A percentile compares a stretch with the other conserved stretches of the same genome.
These are phyloP conservation scores for Taiozyma sp. DNA, from an alignment of 1,139 yeast species.

Conservation along the genomic window DNA sequence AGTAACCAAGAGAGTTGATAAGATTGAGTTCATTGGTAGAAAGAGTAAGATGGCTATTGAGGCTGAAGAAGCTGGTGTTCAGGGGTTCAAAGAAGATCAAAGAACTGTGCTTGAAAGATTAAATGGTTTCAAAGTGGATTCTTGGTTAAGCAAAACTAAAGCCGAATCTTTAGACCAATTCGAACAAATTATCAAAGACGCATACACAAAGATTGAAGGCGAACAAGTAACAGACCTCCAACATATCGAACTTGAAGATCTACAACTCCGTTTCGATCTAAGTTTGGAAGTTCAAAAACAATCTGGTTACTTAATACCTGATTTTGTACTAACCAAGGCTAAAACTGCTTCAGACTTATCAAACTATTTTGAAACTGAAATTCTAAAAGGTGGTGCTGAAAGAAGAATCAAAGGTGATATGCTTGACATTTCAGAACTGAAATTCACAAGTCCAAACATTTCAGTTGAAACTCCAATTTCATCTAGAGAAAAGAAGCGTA, in stretches of 20 bases:
- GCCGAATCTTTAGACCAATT: constrained; percentile 20
- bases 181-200: constrained; percentile 23
- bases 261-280: constrained; percentile 53
- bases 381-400: constrained; percentile 39
- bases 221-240: constrained; percentile 8
- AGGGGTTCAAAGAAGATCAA: background rate
- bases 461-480: constrained; percentile 38
- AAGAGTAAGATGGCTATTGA: constrained; percentile 5
- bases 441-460: constrained; percentile 47
- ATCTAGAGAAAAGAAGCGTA: constrained; percentile 34
- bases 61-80: constrained; percentile 1
- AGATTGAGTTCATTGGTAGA: constrained; percentile 23
- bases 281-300: constrained; percentile 52
- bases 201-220: constrained; percentile 20
- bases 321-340: constrained; percentile 49
- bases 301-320: constrained; percentile 67
- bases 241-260: constrained; percentile 35
- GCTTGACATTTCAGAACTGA: constrained; percentile 55
- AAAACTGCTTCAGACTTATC: constrained; percentile 43
- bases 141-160: constrained; percentile 31
- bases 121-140: constrained; percentile 29
- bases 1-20: constrained; percentile 12
- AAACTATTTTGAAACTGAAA: constrained; percentile 37
- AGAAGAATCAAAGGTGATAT: constrained; percentile 69
- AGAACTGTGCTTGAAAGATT: constrained; percentile 21